Conservation (phyloP, 2,329 filamentous ascomycete genomes). For the Claviceps sp. region DNA sequence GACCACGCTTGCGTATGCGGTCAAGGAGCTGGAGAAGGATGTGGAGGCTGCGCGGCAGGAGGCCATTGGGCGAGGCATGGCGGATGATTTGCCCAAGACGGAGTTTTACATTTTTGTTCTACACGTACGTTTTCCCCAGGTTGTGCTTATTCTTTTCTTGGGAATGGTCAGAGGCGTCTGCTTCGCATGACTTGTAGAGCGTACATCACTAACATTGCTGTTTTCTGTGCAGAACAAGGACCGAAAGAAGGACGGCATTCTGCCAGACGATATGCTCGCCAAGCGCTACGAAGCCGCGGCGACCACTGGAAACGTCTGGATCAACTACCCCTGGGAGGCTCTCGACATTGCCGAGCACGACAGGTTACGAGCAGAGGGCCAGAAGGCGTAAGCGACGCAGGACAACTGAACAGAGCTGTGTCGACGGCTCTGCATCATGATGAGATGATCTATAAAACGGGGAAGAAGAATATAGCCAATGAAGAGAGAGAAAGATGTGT, state of each 20-base stretch:
- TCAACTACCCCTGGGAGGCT: slow-evolving; percentile 98
- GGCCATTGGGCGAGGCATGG: slow-evolving; percentile 59
- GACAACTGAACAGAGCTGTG: background rate
- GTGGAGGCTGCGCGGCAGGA: slow-evolving; percentile 64
- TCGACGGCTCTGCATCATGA: background rate
- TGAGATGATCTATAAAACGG: background rate
- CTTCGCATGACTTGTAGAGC: background rate
- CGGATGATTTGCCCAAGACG: slow-evolving; percentile 53
- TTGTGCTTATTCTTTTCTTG: background rate
- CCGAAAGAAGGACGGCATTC: slow-evolving; percentile 81
- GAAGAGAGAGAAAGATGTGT: background rate
- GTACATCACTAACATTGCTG: background rate
- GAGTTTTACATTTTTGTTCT: slow-evolving; percentile 91
- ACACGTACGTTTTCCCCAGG: slow-evolving; percentile 48
- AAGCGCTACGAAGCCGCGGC: slow-evolving; percentile 71
- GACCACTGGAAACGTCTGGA: slow-evolving; percentile 92
- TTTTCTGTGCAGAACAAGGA: slow-evolving; percentile 68
- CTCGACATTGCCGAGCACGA: slow-evolving; percentile 90
- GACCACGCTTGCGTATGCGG: slow-evolving; percentile 87
- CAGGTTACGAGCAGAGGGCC: slow-evolving; percentile 40
- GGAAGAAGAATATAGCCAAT: background rate
- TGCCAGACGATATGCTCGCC: slow-evolving; percentile 67
- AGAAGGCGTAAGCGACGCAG: slow-evolving; percentile 3
- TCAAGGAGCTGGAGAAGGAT: slow-evolving; percentile 88
- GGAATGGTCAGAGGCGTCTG: no score